Evolutionary conservation across 129 eudicot genomes (phyloP), one percentile per base, ranked within the genome.

Genomic region (Apium graveolens): DNA sequence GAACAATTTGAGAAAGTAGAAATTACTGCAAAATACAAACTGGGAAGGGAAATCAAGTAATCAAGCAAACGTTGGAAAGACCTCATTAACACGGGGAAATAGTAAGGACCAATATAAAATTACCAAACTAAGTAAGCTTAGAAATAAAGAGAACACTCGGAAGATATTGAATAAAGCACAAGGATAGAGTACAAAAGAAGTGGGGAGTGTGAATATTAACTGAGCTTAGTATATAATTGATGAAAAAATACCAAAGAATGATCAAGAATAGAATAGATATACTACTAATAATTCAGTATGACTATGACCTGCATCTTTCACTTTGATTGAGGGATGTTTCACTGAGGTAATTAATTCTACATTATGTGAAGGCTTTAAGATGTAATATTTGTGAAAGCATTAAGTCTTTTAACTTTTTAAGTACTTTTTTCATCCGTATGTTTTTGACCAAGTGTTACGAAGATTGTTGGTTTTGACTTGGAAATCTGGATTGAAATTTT

Each of bases 21-120:
- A 69, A 32, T 32, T 69, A 70, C 46, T 20, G 39, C 10, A 70
- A 16, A 38, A 11, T 34, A 70, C 38, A 21, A 37, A 70, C 43
- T 31, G 41, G 35, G 72, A 66, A 66, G 37, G 39, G 17, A 27
- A 27, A 72, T 42, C 51, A 26, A 76, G 17, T 24, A 34, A 37
- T 41, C 51, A 26, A 76, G 16, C 38, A 51, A 38, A 75, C 79
- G 32, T 76, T 49, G 39, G 43, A 48, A 76, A 70, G 14, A 38
- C 66, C 1, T 20, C 3, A 57, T 0, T 21, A 31, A 76, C 10
- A 9, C 20, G 5, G 62, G 44, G 16, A 49, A 17, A 76, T 8
- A n/a, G 27, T 5, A 16, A 53, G 31, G 5, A 57, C n/a, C 14
- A 1, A n/a, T 57, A 8, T 48, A 46, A 3, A 38, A 49, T 46